Evolutionary conservation across 805 yeast species (phyloP).

Genomic region (Komagataella ulmi): DNA sequence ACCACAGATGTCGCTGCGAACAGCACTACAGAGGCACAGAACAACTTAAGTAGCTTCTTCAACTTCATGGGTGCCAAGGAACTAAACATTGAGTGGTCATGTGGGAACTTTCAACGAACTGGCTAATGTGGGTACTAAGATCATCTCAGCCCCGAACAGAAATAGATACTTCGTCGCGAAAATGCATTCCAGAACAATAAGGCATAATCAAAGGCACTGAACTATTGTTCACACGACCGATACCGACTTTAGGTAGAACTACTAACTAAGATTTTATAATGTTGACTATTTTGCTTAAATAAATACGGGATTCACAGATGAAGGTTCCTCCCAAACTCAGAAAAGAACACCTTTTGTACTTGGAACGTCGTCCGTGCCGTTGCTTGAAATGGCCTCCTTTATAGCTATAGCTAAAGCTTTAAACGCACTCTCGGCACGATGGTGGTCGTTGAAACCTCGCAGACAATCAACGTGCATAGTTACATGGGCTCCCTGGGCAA

Average conservation of each 20-base stretch:
- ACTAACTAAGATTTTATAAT: neutral
- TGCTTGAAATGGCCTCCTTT: slow-evolving; percentile 68
- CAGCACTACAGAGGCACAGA: neutral
- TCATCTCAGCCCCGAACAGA: neutral
- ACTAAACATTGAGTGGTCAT: neutral
- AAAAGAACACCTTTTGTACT: slow-evolving; percentile 91
- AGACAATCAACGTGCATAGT: slow-evolving; percentile 92
- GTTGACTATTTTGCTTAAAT: neutral
- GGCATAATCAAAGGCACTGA: neutral
- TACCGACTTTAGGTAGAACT: neutral
- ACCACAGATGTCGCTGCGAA: neutral
- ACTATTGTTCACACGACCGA: neutral
- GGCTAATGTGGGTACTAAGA: neutral
- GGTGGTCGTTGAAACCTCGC: slow-evolving; percentile 92
- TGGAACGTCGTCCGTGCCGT: slow-evolving; percentile 87
- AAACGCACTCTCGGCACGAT: slow-evolving; percentile 90
- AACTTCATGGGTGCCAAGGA: neutral
- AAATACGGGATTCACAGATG: neutral
- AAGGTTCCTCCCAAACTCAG: slow-evolving; percentile 12
- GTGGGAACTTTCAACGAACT: neutral
- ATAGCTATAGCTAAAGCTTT: slow-evolving; percentile 92
- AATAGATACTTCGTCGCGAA: neutral
- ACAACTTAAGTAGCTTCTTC: neutral
- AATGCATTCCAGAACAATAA: neutral
- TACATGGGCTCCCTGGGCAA: slow-evolving; percentile 83